Conservation (phyloP, 2,329 filamentous ascomycete genomes). For the Beauveria pseudobassiana region DNA sequence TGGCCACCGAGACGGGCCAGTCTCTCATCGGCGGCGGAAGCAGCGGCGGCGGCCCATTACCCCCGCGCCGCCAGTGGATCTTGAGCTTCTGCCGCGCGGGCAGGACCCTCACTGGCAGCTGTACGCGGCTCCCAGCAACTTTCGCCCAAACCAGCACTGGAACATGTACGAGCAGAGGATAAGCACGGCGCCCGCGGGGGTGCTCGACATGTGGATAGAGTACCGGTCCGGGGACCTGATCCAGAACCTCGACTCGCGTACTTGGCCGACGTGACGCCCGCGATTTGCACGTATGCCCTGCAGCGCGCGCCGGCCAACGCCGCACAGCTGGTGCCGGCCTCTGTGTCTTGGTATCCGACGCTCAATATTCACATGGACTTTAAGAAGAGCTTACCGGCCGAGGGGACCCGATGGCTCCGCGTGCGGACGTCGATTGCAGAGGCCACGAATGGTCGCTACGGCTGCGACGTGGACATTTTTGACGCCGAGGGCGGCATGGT, state of each 20-base stretch:
- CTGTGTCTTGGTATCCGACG: constrained; percentile 65
- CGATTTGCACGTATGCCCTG: not conserved
- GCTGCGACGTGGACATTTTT: constrained; percentile 62
- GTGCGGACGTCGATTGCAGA: constrained; percentile 56
- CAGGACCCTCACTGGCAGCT: constrained; percentile 24
- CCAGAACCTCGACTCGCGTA: constrained; percentile 2
- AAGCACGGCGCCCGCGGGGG: constrained; percentile 8
- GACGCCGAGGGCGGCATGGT: constrained; percentile 35
- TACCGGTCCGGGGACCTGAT: not conserved
- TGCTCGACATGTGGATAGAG: constrained; percentile 17
- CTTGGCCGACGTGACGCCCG: constrained; percentile 2
- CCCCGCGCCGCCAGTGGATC: constrained; percentile 18
- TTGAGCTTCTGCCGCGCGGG: constrained; percentile 18
- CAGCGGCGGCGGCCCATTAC: constrained; percentile 7
- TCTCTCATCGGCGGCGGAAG: constrained; percentile 18
- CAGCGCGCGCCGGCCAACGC: not conserved
- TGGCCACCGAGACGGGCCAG: constrained; percentile 25
- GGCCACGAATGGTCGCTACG: constrained; percentile 64
- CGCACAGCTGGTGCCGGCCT: not conserved
- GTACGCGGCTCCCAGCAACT: not conserved
- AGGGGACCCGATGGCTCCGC: constrained; percentile 67
- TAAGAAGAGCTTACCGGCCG: constrained; percentile 61
- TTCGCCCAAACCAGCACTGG: constrained; percentile 20
- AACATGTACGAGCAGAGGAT: constrained; percentile 23
- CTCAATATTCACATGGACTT: constrained; percentile 68